Evolutionary conservation across 1,284 basidiomycete species (phyloP), one percentile per base, ranked within the genome.

Genomic region (Apiotrichum sp.): DNA sequence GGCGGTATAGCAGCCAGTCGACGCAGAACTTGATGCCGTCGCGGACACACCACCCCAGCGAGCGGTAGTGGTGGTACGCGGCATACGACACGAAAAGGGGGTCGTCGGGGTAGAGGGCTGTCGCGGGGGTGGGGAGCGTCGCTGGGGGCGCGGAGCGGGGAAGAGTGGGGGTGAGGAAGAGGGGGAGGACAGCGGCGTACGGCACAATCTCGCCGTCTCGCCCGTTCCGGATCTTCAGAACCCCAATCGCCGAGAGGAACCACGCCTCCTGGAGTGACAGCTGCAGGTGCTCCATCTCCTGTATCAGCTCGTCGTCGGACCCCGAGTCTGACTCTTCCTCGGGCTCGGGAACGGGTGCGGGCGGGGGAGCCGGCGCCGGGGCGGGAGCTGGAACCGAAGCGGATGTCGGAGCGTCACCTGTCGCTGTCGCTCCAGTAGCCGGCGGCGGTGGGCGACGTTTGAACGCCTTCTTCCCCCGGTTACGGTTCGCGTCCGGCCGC

Each of bases 11-110:
- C 13, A 99, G 80, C 77, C 88, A 91, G 69, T 99, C 96, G 43
- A 88, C 88, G 69, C 93, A 97, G 75, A 99, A 99, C 76, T 99
- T 99, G 78, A 96, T 86, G 3, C 96, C 96, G 31, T 84, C 85
- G 73, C 93, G 92, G 59, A 97, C 86, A 14, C 97, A 89, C 96
- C 96, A 98, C n/a, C 96, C 96, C 4, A 98, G 81, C 2, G 93
- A 92, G 22, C 95, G 85, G 71, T 89, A 98, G 75, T 98, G 92
- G 72, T 98, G 95, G 70, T 95, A 97, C 6, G 84, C 85, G 49
- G 87, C 85, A 69, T 98, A 99, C 64, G 89, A 83, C 39, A 98
- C 80, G 38, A 99, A 78, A 76, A 97, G 93, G 0, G 93, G 93
- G 70, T 96, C 96, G 77, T 98, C 93, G 47, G 79, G 77, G 35